Conservation (phyloP, 2,329 filamentous ascomycete species). For the Claviceps fusiformis region DNA sequence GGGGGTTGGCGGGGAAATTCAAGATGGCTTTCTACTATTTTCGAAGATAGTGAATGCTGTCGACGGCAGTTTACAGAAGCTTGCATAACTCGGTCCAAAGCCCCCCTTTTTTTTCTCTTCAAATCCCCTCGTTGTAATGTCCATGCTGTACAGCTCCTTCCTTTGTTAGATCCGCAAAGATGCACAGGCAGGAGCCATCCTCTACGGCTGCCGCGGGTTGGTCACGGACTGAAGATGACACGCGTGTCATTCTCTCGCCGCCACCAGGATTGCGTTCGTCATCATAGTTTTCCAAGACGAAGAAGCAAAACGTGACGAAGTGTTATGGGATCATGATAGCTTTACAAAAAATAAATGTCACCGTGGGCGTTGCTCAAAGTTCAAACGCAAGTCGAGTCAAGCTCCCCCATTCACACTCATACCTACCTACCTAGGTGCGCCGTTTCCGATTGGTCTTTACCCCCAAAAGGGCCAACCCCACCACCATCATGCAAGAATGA, state of each 20-base stretch:
- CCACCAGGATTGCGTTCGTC: not conserved
- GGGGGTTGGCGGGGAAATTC: not conserved
- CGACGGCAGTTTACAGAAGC: not conserved
- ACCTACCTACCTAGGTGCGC: not conserved
- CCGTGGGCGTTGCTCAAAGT: no score
- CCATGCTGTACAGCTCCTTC: not conserved
- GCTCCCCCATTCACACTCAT: not conserved
- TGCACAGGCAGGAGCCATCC: slow-evolving; percentile 1
- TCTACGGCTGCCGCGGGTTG: not conserved
- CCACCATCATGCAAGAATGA: not conserved
- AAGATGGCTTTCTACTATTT: not conserved
- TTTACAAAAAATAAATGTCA: no score
- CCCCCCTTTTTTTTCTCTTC: no score
- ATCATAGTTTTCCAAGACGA: no score
- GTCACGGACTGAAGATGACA: not conserved
- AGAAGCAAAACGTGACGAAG: no score
- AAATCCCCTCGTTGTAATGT: not conserved
- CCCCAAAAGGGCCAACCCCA: not conserved
- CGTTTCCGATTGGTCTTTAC: not conserved
- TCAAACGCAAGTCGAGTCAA: no score
- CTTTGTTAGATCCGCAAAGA: not conserved
- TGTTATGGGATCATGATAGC: no score
- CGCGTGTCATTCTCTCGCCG: no score
- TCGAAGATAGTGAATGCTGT: not conserved
- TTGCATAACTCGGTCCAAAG: no score